These are phyloP conservation scores for Neurospora tetraspora DNA, from an alignment of 495 filamentous ascomycete species.

Conservation along the genomic window DNA sequence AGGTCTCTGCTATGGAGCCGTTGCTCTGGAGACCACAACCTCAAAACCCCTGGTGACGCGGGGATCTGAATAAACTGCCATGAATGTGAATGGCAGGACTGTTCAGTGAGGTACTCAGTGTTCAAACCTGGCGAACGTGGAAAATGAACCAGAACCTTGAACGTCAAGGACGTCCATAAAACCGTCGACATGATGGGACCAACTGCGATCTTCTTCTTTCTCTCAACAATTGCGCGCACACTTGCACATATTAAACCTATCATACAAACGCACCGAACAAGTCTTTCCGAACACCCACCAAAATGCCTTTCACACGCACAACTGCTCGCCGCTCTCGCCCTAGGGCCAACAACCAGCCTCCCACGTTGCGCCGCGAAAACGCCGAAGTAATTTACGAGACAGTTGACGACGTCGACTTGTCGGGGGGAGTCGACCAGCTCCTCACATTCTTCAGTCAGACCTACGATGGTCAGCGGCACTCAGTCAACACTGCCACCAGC, in stretches of 20 bases:
- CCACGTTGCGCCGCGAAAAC: not conserved
- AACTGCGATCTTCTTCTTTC: not conserved
- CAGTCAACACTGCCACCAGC: not conserved
- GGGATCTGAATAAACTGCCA: too few species aligned
- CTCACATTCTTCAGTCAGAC: not conserved
- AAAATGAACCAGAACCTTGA: not conserved
- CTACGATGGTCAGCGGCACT: not conserved
- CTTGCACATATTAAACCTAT: not conserved
- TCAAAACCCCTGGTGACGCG: not conserved
- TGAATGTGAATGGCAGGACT: fast-evolving
- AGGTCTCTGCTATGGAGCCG: not conserved
- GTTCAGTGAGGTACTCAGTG: not conserved
- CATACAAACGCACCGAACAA: not conserved
- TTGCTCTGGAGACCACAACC: not conserved
- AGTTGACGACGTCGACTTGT: not conserved
- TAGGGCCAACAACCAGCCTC: not conserved
- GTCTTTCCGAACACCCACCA: not conserved
- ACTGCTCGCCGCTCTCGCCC: not conserved
- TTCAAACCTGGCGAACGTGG: not conserved
- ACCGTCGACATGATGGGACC: not conserved
- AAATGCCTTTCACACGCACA: not conserved
- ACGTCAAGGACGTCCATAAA: not conserved
- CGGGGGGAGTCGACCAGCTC: not conserved
- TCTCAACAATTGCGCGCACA: not conserved
- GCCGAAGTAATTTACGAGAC: not conserved